These are phyloP conservation scores for Mesostigma viride DNA, from an alignment of 139 green algal genomes.

Conservation along the genomic window DNA sequence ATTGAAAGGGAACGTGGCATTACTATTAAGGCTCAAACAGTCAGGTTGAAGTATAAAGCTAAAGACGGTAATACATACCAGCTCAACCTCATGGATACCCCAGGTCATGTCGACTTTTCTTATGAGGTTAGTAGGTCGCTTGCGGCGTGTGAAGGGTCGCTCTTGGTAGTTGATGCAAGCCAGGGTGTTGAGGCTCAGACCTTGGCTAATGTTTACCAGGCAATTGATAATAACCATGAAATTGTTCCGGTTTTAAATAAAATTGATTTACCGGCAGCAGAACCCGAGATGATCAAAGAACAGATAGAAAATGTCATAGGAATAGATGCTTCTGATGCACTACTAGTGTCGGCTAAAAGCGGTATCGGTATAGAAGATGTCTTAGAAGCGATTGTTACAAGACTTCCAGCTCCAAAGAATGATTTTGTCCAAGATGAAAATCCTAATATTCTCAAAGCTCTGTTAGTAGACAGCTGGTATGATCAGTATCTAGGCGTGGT, in stretches of 20 bases:
- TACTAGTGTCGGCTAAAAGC: slow-evolving; percentile 10
- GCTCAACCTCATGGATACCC: slow-evolving; percentile 71
- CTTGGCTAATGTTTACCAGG: slow-evolving; percentile 6
- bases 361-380: slow-evolving; percentile 68
- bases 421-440: slow-evolving; percentile 26
- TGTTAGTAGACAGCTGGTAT: slow-evolving; percentile 89
- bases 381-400: slow-evolving; percentile 67
- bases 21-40: slow-evolving; percentile 79
- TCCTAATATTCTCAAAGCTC: slow-evolving; percentile 57
- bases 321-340: slow-evolving; percentile 50
- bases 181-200: slow-evolving; percentile 79
- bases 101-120: slow-evolving; percentile 68
- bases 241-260: slow-evolving; percentile 92
- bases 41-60: slow-evolving; percentile 69
- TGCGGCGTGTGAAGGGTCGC: slow-evolving; percentile 79
- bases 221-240: slow-evolving; percentile 12
- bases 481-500: slow-evolving; percentile 72
- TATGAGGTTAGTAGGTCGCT: slow-evolving; percentile 74
- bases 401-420: slow-evolving; percentile 42
- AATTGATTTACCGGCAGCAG: slow-evolving; percentile 81
- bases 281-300: slow-evolving; percentile 65
- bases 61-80: slow-evolving; percentile 39
- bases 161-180: slow-evolving; percentile 81
- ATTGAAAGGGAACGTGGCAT: slow-evolving; percentile 56
- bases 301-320: slow-evolving; percentile 90